Conservation (phyloP, 2,329 filamentous ascomycete species). For the Apiospora pterosperma region DNA sequence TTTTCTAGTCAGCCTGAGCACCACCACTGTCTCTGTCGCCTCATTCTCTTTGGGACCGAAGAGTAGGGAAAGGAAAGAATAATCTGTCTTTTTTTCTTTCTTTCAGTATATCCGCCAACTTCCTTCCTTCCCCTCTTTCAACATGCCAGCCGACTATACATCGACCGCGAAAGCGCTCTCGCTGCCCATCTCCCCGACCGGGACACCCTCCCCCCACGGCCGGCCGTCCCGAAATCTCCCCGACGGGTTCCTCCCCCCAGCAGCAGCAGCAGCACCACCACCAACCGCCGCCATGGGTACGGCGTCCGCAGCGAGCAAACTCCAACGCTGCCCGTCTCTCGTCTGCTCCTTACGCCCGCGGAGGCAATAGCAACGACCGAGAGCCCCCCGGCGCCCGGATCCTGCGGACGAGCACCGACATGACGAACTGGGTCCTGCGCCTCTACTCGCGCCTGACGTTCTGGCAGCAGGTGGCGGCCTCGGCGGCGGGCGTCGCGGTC, state of each 20-base stretch:
- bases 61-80: not conserved
- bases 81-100: not conserved
- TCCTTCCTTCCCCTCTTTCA: not conserved
- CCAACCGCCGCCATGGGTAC: slow-evolving; percentile 40
- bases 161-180: slow-evolving; percentile 48
- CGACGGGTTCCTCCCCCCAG: slow-evolving; percentile 13
- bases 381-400: slow-evolving; percentile 35
- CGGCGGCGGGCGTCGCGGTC: slow-evolving; percentile 45
- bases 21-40: not conserved
- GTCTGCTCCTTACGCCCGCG: slow-evolving; percentile 32
- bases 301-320: slow-evolving; percentile 16
- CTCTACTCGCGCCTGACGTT: slow-evolving; percentile 55
- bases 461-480: slow-evolving; percentile 59
- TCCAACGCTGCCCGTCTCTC: slow-evolving; percentile 36
- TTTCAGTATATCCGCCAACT: not conserved
- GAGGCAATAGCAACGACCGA: slow-evolving; percentile 23
- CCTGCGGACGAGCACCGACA: slow-evolving; percentile 37
- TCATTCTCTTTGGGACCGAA: not conserved
- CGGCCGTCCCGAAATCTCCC: slow-evolving; percentile 21
- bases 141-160: slow-evolving; percentile 50
- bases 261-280: slow-evolving; percentile 20
- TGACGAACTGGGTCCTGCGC: slow-evolving; percentile 38
- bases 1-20: not conserved
- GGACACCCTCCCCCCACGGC: slow-evolving; percentile 16
- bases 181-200: slow-evolving; percentile 34